Conservation (phyloP, 2,329 filamentous ascomycete species). For the Chaetomiaceae sp. region DNA sequence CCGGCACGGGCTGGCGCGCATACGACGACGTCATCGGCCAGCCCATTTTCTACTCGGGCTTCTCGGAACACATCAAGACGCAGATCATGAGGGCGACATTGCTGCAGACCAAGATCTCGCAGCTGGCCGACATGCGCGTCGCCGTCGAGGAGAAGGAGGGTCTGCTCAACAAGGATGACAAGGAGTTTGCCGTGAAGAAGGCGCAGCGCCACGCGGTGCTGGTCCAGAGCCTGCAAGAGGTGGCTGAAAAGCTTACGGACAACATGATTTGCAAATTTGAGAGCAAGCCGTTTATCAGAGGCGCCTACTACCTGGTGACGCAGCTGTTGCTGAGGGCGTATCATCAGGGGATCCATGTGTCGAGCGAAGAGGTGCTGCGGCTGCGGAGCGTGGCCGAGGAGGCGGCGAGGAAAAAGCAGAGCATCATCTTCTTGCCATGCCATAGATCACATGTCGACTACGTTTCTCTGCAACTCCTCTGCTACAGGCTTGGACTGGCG, state of each 20-base stretch:
- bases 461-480: conserved; percentile 89
- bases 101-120: conserved; percentile 67
- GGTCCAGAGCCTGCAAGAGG: conserved; percentile 68
- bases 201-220: conserved; percentile 59
- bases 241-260: conserved; percentile 82
- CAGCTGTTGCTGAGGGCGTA: conserved; percentile 90
- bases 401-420: conserved; percentile 83
- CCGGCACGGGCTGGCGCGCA: conserved; percentile 89
- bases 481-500: conserved; percentile 84
- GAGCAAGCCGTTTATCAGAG: conserved; percentile 84
- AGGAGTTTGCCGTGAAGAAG: conserved; percentile 50
- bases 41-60: conserved; percentile 88
- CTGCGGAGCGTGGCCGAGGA: conserved; percentile 76
- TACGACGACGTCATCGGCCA: conserved; percentile 90
- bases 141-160: conserved; percentile 74
- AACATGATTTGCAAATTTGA: conserved; percentile 99
- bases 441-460: conserved; percentile 97
- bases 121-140: conserved; percentile 71
- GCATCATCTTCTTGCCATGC: conserved; percentile 91
- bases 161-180: conserved; percentile 53
- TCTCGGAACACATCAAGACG: conserved; percentile 82
- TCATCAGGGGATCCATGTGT: conserved; percentile 95
- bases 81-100: conserved; percentile 71
- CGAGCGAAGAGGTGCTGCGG: conserved; percentile 84
- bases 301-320: conserved; percentile 84